These are phyloP conservation scores for Mollisia scopiformis DNA, from an alignment of 2,329 filamentous ascomycete genomes.

Conservation along the genomic window DNA sequence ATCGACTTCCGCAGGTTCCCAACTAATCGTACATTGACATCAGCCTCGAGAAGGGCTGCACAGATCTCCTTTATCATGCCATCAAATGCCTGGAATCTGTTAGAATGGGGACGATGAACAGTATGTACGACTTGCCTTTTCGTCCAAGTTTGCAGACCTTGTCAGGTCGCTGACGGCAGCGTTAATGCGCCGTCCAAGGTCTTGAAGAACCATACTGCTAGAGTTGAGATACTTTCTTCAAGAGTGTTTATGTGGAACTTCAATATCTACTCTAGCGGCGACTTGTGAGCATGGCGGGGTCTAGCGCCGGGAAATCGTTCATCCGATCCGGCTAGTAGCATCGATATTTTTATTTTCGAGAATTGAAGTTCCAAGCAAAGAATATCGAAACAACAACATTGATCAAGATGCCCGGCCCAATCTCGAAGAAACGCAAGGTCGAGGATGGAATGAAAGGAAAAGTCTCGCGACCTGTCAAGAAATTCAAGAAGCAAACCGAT, in stretches of 20 bases:
- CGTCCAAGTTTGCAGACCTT: conserved; percentile 88
- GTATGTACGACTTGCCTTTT: conserved; percentile 70
- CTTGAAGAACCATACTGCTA: conserved; percentile 89
- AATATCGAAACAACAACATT: conserved; percentile 8
- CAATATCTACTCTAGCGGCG: conserved; percentile 15
- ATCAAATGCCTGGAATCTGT: conserved; percentile 78
- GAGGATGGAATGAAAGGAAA: conserved; percentile 59
- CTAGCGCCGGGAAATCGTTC: conserved; percentile 8
- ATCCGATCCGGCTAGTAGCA: background rate
- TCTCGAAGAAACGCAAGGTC: conserved; percentile 58
- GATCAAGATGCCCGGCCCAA: conserved; percentile 34
- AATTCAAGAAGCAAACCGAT: conserved; percentile 65
- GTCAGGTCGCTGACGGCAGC: conserved; percentile 93
- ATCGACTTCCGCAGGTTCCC: conserved; percentile 91
- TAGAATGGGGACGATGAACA: conserved; percentile 32
- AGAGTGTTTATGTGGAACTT: background rate
- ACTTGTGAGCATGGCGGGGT: conserved; percentile 17
- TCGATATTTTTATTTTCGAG: conserved; percentile 20
- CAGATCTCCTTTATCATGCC: conserved; percentile 98
- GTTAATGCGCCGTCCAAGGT: conserved; percentile 98
- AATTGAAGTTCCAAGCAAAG: conserved; percentile 1
- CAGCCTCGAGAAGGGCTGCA: conserved; percentile 90
- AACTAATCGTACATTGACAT: conserved; percentile 95
- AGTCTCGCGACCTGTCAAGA: conserved; percentile 54
- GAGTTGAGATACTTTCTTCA: conserved; percentile 8